Evolutionary conservation across 2,329 filamentous ascomycete species (phyloP).

Genomic region (Ceratocystis albifundus): DNA sequence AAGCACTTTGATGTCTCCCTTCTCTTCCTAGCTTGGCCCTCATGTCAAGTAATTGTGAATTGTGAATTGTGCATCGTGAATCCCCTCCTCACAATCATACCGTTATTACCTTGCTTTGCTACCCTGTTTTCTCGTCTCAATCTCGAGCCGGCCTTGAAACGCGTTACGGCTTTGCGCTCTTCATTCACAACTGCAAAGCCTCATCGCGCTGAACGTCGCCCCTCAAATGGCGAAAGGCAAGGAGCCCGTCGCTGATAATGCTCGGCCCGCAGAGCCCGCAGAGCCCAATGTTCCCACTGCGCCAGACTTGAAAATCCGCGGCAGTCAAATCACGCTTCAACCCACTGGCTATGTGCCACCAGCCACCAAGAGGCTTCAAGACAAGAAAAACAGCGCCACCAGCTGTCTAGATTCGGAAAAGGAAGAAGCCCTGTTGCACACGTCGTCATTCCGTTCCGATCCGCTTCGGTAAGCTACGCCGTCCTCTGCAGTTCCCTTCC

Average conservation of each 20-base stretch:
- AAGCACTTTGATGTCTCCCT: background rate
- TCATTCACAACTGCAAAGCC: background rate
- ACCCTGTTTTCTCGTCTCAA: background rate
- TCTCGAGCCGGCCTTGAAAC: background rate
- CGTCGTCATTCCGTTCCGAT: conserved; percentile 70
- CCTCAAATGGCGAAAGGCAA: background rate
- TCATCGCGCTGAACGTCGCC: background rate
- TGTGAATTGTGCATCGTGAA: no score
- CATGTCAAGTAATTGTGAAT: no score
- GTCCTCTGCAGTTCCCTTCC: background rate
- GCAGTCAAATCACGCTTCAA: conserved; percentile 62
- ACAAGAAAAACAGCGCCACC: conserved; percentile 23
- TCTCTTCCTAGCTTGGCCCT: no score
- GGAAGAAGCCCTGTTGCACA: conserved; percentile 65
- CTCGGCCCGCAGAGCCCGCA: background rate
- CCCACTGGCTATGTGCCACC: conserved; percentile 56
- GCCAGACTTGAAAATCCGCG: conserved; percentile 67
- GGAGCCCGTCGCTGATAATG: background rate
- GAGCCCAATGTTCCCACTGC: conserved; percentile 39
- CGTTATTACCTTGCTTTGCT: background rate
- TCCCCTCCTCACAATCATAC: background rate
- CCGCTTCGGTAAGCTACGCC: conserved; percentile 41
- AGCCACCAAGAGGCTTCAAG: conserved; percentile 27
- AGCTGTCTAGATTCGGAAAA: conserved; percentile 35
- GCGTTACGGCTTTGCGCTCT: background rate